These are phyloP conservation scores for Venturia asperata DNA, from an alignment of 2,329 filamentous ascomycete genomes.

Conservation along the genomic window DNA sequence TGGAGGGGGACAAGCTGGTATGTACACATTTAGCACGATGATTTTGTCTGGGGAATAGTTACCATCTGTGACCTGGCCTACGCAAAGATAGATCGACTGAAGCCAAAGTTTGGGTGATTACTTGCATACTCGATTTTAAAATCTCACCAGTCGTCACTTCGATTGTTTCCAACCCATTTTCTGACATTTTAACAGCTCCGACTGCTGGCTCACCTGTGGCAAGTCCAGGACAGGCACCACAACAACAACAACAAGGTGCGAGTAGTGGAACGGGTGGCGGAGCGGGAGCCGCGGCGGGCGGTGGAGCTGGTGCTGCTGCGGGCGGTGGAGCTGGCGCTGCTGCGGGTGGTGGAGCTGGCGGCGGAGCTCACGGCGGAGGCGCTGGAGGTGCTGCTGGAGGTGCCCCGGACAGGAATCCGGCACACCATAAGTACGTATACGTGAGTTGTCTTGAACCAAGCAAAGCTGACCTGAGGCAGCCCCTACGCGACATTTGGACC, in stretches of 20 bases:
- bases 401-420: background rate
- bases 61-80: background rate
- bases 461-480: background rate
- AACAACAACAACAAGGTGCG: background rate
- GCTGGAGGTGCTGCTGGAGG: background rate
- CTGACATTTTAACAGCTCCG: background rate
- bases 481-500: background rate
- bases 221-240: constrained; percentile 4
- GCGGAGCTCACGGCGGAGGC: background rate
- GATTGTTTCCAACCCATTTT: background rate
- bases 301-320: background rate
- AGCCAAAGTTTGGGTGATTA: too few relatives aligned
- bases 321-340: background rate
- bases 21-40: background rate
- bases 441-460: too few relatives aligned
- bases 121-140: too few relatives aligned
- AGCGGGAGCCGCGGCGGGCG: background rate
- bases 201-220: background rate
- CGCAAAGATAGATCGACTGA: background rate
- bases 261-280: background rate
- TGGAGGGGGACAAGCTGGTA: background rate
- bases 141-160: too few relatives aligned
- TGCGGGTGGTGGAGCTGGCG: background rate
- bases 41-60: background rate
- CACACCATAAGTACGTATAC: background rate